A percentile compares a stretch with the other conserved stretches of the same genome.
Conservation (phyloP, 495 filamentous ascomycete genomes). For the Aspergillus sclerotioniger region DNA sequence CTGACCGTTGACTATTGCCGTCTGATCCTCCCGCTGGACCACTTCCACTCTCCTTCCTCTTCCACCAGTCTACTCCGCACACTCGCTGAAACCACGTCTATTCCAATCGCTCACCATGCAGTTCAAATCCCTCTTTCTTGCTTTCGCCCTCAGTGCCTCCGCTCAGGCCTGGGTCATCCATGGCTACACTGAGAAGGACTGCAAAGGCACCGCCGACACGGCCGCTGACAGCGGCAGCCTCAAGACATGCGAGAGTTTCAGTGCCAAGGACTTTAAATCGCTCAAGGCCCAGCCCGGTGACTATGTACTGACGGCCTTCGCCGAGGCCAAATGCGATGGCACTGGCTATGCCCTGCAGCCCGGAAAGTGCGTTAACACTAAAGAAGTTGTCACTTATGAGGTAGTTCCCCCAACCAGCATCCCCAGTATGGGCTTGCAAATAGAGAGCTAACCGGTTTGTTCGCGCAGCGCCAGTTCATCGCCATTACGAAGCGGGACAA, state of each 20-base stretch:
- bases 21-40: no score
- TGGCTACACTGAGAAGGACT: conserved; percentile 3
- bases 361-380: background rate
- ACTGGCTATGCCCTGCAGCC: conserved; percentile 4
- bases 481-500: background rate
- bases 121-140: conserved; percentile 1
- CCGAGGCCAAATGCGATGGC: background rate
- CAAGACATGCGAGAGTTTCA: no score
- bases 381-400: background rate
- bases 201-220: background rate
- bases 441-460: background rate
- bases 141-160: background rate
- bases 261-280: no score
- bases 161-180: background rate
- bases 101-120: background rate
- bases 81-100: background rate
- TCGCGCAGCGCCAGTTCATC: background rate
- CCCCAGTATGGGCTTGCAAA: no score
- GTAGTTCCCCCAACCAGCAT: background rate
- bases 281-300: conserved; percentile 1
- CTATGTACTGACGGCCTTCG: background rate
- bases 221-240: background rate
- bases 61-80: background rate
- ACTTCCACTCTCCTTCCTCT: background rate
- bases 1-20: background rate